Base-by-base conservation (phyloP, 805 yeast genomes). In the Candida ovalis region DNA sequence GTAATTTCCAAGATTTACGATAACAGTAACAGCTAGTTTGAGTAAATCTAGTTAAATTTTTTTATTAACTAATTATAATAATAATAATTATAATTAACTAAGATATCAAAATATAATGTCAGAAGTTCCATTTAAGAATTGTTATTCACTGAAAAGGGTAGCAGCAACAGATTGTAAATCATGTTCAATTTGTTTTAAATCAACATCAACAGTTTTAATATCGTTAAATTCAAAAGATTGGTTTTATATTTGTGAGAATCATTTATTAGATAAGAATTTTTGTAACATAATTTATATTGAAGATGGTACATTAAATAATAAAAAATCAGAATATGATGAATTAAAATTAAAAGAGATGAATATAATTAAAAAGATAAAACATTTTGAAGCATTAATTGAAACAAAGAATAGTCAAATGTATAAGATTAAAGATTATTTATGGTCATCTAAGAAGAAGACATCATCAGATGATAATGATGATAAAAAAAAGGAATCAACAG, bases 141-240 rank as follows among this genome's bases (percentile, higher is more conserved):
- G 61, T 3, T 79, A 80, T 57, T 61, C 54, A 12, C 53, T 69
- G 28, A 66, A 76, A 42, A 64, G 63, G 45, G 84, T 75, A 10
- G 71, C 78, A 1, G 67, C 61, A 1, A 47, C 57, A 3, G 76
- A 73, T 46, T 46, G 73, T 23, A 74, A 69, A 52, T 60, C 84
- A 1, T 80, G 86, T 57, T 52, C 50, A 19, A 60, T 79, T 13
- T 80, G 86, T 64, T 78, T 65, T 61, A 78, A 77, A 52, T 74
- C 80, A 1, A 63, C 80, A 0, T 43, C 63, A 5, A 56, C 72
- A 0, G 84, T 80, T 12, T 58, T 80, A 28, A 61, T 80, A 7
- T 64, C 79, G 2, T 32, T 55, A 46, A 59, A 28, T 17, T 37
- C 28, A 4, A 63, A 73, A 15, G 85, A 80, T 57, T 79, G 77